Percentiles rank a stretch among this genome's conserved stretches.
Evolutionary conservation across 768 basidiomycete genomes (phyloP).

Genomic region (Amanita rubescens): DNA sequence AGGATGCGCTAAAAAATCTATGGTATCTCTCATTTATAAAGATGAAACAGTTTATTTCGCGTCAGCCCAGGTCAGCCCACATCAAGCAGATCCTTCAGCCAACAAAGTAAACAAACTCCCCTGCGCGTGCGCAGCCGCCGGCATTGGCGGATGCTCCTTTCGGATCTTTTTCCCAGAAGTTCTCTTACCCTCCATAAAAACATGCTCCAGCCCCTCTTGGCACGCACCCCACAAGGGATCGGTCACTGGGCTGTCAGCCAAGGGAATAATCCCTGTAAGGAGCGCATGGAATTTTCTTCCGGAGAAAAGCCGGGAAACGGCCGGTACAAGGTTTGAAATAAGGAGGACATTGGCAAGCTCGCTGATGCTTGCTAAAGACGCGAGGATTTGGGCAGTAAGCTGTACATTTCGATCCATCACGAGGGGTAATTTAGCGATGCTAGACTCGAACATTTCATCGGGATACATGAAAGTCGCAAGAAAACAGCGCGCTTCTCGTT

Average conservation of each 20-base stretch:
- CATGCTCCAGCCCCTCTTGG: conserved; percentile 36
- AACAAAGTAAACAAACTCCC: not conserved
- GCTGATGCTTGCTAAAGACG: conserved; percentile 52
- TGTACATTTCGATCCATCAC: conserved; percentile 59
- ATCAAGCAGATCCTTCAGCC: conserved; percentile 1
- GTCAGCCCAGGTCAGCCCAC: not conserved
- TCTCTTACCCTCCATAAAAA: conserved; percentile 39
- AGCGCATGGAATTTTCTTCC: conserved; percentile 51
- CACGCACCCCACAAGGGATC: conserved; percentile 40
- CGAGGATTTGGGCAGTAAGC: conserved; percentile 54
- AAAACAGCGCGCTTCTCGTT: conserved; percentile 51
- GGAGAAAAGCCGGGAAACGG: conserved; percentile 44
- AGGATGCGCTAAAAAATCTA: too few species aligned
- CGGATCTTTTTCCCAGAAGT: conserved; percentile 35
- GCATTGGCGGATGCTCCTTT: conserved; percentile 5
- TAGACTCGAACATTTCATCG: conserved; percentile 6
- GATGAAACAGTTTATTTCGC: too few species aligned
- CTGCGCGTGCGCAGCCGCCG: not conserved
- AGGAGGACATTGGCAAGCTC: conserved; percentile 57
- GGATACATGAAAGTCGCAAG: conserved; percentile 41
- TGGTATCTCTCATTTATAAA: too few species aligned
- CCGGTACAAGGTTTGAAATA: conserved; percentile 40
- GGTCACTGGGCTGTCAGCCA: conserved; percentile 18
- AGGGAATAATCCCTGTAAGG: conserved; percentile 28
- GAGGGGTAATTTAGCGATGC: conserved; percentile 22